Evolutionary conservation across 176 grass and related monocot genomes (phyloP), one percentile per base, ranked within the genome.

Genomic region (Phoenix roebelenii): DNA sequence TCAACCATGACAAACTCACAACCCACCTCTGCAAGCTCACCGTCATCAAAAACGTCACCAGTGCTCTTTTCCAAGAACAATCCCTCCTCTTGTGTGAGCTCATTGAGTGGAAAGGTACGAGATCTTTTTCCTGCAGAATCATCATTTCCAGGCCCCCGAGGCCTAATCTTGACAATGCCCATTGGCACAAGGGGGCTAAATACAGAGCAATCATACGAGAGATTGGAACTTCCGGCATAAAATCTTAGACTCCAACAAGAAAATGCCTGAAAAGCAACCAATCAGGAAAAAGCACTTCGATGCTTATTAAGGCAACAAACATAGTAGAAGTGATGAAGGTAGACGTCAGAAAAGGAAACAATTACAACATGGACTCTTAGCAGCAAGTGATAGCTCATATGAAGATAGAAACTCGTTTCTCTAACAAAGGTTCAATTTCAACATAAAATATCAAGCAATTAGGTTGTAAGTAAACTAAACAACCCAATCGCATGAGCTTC

Each of bases 91-190:
- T 14, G 44, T 68, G 71, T 67, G 32, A 75, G 60, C 19, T 80
- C 79, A 51, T 82, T 65, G 6, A 75, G 49, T 52, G 56, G 57
- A 58, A 24, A 64, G 62, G 17, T 67, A 55, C 57, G 19, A 66
- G 16, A 17, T 23, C 58, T 50, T 61, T 64, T 49, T 23, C 0
- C 15, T 19, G 22, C 54, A 25, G 22, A 58, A 23, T 49, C 7
- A 61, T 61, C 53, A 48, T 54, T 57, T 48, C 59, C 58, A 30
- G 18, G 62, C 50, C 30, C 63, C 22, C 26, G 58, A 22, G 58
- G 54, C 51, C 50, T 63, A 58, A 65, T 53, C 69, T 83, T 96
- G 63, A 66, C 63, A 69, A 96, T 88, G n/a, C 84, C 87, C 86
- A 96, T 90, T 54, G 22, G 51, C 17, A 67, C 29, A 65, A 54